Conservation (phyloP, 169 alveolate genomes). For the Eimeria maxima region DNA sequence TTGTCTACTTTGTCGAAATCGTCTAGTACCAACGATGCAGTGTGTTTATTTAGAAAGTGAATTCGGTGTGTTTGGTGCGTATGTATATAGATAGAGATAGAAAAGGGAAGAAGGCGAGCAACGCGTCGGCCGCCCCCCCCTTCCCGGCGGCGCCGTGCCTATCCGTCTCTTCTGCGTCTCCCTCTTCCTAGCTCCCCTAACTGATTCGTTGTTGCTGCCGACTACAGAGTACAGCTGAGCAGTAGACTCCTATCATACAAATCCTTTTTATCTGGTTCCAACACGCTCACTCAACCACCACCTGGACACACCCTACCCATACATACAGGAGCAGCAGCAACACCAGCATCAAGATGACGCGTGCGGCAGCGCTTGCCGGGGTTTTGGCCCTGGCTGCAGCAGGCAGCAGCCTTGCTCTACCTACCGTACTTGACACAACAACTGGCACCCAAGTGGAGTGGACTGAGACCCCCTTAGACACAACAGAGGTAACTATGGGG, state of each 20-base stretch:
- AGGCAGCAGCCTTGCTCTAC: not conserved
- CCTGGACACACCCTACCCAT: not conserved
- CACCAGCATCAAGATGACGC: constrained; percentile 1
- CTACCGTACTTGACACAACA: not conserved
- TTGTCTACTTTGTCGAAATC: too few relatives aligned
- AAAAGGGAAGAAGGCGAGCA: not conserved
- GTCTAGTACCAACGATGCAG: too few relatives aligned
- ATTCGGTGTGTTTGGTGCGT: too few relatives aligned
- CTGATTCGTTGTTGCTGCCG: not conserved
- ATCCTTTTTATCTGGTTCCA: not conserved
- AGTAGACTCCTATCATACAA: not conserved
- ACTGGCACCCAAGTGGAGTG: not conserved
- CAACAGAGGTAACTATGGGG: not conserved
- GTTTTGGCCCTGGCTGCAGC: constrained; percentile 53
- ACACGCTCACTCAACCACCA: too few relatives aligned
- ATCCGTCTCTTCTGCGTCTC: not conserved
- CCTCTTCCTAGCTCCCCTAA: not conserved
- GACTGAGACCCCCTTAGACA: constrained; percentile 4
- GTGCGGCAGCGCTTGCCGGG: constrained; percentile 21
- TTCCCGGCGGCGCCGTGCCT: not conserved
- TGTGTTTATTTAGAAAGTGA: too few relatives aligned
- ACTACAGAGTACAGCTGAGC: not conserved
- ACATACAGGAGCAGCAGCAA: not conserved
- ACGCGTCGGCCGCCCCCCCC: not conserved
- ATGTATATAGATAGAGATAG: not conserved